phyloP scores from a whole-genome alignment of 306 rosid species.

The Trichosanthes cucumerina region DNA sequence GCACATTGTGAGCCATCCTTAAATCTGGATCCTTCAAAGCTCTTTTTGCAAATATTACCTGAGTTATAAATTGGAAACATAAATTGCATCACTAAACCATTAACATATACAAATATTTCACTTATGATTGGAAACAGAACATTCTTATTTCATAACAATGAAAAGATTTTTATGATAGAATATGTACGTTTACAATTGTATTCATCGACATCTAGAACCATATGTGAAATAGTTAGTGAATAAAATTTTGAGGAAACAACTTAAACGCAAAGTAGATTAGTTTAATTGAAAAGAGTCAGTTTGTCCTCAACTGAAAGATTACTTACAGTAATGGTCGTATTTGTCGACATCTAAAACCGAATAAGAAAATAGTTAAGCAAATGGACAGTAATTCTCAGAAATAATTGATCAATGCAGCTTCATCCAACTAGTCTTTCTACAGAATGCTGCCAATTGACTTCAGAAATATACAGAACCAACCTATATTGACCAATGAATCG shows the following conservation, averaged over 20 bases:
- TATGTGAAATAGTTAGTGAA: not conserved
- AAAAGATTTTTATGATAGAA: not conserved
- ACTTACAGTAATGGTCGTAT: not conserved
- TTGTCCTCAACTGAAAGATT: not conserved
- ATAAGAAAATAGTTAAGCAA: not conserved
- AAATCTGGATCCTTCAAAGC: slow-evolving; percentile 81
- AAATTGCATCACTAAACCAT: not conserved
- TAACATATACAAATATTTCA: not conserved
- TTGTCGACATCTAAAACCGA: not conserved
- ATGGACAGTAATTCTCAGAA: not conserved
- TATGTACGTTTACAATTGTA: not conserved
- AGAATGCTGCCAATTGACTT: not conserved
- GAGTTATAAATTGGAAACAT: slow-evolving; percentile 3
- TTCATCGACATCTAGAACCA: not conserved
- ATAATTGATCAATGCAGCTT: not conserved
- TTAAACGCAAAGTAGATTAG: not conserved
- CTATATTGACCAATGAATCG: not conserved
- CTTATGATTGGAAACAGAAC: not conserved
- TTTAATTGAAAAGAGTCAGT: not conserved
- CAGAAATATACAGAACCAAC: not conserved
- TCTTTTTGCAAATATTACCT: slow-evolving; percentile 86
- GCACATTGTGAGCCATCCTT: slow-evolving; percentile 65
- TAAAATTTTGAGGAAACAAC: not conserved
- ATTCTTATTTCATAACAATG: not conserved
- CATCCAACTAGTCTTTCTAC: not conserved